Base-by-base conservation (phyloP, 495 filamentous ascomycete species). In the Hamigera avellanea region DNA sequence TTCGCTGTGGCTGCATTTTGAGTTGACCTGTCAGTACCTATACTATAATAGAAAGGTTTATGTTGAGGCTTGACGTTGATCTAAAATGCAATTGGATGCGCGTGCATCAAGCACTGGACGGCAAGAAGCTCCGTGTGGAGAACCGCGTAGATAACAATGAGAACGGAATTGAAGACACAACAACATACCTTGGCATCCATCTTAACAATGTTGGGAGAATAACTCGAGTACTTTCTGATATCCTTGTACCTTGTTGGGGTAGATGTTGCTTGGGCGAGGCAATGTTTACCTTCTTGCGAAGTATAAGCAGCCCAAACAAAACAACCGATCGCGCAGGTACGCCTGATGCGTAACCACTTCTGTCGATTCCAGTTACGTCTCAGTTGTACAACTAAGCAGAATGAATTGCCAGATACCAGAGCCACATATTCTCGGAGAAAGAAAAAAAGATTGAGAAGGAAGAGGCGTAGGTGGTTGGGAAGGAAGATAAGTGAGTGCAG, bases 1-100 rank as follows among this genome's bases (percentile, higher is more conserved):
- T 55, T 53, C 87, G 75, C 54, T 82, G 81, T 36, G 87, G 86
- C 85, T 93, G 55, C 34, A 43, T 36, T 32, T 13, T 31, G 19
- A 35, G 40, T 48, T 31, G 40, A 41, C n/a, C 16, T 14, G 36
- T 48, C 21, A 54, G 40, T 37, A 8, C 15, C 12, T 15, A 14
- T 16, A 32, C 8, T 7, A 32, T 6, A 17, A 32, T 14, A 14
- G n/a, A 32, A 17, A 14, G 15, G 4, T 23, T 23, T 4, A 23
- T 5, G 21, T 23, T 4, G 21, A 23, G 9, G 9, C 5, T 4
- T 23, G 9, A 23, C 5, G 9, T 5, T 23, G 9, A 23, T 9
- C 4, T 5, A 23, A 5, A 4, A 9, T 23, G 4, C 21, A n/a
- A 30, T 30, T 15, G 14, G 28, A 30, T 30, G 28, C 28, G 28